Evolutionary conservation across 305 asterid species (phyloP), one percentile per base, ranked within the genome.

Genomic region (Withania somnifera): DNA sequence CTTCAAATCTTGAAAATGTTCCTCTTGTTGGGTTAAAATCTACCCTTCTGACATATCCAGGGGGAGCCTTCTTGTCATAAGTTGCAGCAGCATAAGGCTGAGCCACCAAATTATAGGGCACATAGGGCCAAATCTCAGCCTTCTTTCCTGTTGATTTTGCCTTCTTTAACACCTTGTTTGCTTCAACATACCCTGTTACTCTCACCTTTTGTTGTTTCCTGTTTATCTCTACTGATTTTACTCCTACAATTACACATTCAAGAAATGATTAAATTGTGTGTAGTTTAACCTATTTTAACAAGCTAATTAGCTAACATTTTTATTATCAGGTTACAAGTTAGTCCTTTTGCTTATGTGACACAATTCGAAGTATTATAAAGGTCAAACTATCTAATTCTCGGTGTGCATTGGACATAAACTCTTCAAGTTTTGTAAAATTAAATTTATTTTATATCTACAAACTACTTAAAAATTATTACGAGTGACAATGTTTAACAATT

Each of bases 61-160:
- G 92, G 0, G 98, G 98, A 58, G 98, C 98, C 71, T 91, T 93
- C 92, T 91, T 91, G 91, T 94, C 98, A 77, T 94, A 94, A 50
- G 91, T 84, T 80, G 80, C 89, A 19, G 90, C 86, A 1, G 92
- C 90, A 77, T 94, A 93, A 13, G 98, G 98, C 81, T 94, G 95
- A 80, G 98, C 94, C 85, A 94, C 98, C 77, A 91, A 85, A 80
- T 91, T 91, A 85, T 94, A 91, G 0, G 97, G 97, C 19, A 91
- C 94, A 66, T 94, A 94, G 1, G 97, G 98, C 98, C 98, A 94
- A 47, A 91, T 87, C 88, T 91, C 97, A 9, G 92, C 91, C 88
- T 91, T 94, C 73, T 93, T 94, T 75, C 97, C 97, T 20, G 95
- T 93, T 36, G 97, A 83, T 75, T 91, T 93, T 0, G 93, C 97